Evolutionary conservation across 768 basidiomycete species (phyloP).

Genomic region (Mycena alexandri): DNA sequence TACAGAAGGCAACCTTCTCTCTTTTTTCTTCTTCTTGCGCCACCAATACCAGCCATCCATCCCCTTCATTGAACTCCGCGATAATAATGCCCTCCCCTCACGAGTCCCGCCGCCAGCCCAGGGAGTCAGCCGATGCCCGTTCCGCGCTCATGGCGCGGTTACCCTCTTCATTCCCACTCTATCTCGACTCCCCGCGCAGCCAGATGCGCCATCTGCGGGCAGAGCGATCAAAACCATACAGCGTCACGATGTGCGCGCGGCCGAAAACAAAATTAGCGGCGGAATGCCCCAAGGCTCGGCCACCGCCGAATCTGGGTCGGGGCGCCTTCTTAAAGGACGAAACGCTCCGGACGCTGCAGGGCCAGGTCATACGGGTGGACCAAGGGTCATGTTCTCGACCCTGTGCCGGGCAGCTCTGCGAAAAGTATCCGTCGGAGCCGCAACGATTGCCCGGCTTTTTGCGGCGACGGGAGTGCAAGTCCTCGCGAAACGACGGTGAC

Average conservation of each 20-base stretch:
- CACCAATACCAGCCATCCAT: not conserved
- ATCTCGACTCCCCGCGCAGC: constrained; percentile 2
- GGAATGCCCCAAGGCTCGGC: constrained; percentile 17
- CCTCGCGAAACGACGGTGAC: not conserved
- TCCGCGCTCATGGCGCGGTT: constrained; percentile 29
- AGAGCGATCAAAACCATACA: constrained; percentile 20
- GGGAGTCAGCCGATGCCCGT: constrained; percentile 28
- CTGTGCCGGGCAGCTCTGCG: not conserved
- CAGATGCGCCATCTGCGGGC: constrained; percentile 24
- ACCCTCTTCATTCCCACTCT: not conserved
- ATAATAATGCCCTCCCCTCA: constrained; percentile 23
- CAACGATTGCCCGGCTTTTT: too few relatives aligned
- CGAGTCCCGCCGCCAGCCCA: not conserved
- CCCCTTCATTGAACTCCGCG: not conserved
- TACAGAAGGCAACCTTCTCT: constrained; percentile 3
- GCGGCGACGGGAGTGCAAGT: not conserved
- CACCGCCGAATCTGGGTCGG: constrained; percentile 12
- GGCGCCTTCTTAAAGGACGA: constrained; percentile 32
- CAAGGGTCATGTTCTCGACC: constrained; percentile 3
- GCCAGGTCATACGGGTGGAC: constrained; percentile 13
- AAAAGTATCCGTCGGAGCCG: not conserved
- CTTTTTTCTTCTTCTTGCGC: not conserved
- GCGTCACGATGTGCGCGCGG: not conserved
- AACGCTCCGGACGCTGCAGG: constrained; percentile 11
- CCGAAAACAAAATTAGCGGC: not conserved